Percentiles rank a stretch among this genome's conserved stretches.
These are phyloP conservation scores for Scutellaria galericulata DNA, from an alignment of 257 asterid species.

Conservation along the genomic window DNA sequence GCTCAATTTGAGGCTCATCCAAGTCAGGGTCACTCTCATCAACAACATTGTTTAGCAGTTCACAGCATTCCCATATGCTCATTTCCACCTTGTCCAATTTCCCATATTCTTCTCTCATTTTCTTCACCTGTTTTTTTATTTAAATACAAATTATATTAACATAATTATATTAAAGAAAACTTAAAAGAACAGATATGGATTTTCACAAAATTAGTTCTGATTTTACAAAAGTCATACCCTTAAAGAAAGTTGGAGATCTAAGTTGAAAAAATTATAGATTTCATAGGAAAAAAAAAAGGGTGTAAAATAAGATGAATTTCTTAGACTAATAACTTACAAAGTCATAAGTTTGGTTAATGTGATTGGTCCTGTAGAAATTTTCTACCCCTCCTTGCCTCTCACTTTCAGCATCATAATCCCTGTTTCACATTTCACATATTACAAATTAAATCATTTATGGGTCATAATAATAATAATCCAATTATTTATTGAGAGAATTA, in stretches of 20 bases:
- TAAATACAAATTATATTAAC: background rate
- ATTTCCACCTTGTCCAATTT: conserved; percentile 69
- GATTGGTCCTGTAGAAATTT: conserved; percentile 64
- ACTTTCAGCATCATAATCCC: conserved; percentile 79
- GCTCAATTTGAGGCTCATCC: conserved; percentile 95
- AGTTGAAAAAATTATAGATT: background rate
- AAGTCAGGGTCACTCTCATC: conserved; percentile 94
- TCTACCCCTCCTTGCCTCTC: conserved; percentile 81
- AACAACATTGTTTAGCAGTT: conserved; percentile 71
- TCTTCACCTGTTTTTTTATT: conserved; percentile 53
- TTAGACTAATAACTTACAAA: conserved; percentile 52
- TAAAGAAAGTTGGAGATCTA: too few relatives aligned
- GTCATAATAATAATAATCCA: background rate
- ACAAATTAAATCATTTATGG: background rate
- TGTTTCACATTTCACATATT: conserved; percentile 31
- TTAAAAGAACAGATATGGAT: too few relatives aligned
- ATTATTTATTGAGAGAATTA: background rate
- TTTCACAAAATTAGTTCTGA: too few relatives aligned
- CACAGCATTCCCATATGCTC: conserved; percentile 98
- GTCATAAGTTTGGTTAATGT: conserved; percentile 71
- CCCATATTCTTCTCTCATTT: conserved; percentile 69
- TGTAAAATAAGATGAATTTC: too few relatives aligned
- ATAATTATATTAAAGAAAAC: too few relatives aligned
- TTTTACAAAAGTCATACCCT: too few relatives aligned
- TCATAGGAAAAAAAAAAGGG: background rate